Evolutionary conservation across 2,329 filamentous ascomycete genomes (phyloP).

Genomic region (Aureobasidium namibiae): DNA sequence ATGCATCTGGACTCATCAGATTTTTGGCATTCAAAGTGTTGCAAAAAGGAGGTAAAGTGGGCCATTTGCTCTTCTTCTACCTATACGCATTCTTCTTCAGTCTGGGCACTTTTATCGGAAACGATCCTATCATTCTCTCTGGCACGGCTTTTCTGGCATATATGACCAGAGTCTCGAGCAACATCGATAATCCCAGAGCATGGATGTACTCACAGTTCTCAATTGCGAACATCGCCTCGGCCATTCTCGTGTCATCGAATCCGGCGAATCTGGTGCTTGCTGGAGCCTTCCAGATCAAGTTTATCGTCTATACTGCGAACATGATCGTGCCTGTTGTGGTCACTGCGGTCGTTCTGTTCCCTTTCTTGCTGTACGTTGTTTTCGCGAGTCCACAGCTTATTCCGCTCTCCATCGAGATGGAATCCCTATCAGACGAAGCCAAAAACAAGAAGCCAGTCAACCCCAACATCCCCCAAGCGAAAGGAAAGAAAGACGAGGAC

Average conservation of each 20-base stretch:
- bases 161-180: slow-evolving; percentile 67
- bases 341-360: slow-evolving; percentile 61
- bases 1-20: slow-evolving; percentile 64
- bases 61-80: slow-evolving; percentile 62
- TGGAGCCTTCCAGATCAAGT: slow-evolving; percentile 63
- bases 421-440: slow-evolving; percentile 54
- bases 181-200: slow-evolving; percentile 61
- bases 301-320: slow-evolving; percentile 67
- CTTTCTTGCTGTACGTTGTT: slow-evolving; percentile 60
- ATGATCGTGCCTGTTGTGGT: slow-evolving; percentile 64
- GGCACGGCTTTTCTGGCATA: slow-evolving; percentile 69
- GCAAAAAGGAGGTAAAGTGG: slow-evolving; percentile 57
- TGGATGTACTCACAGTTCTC: slow-evolving; percentile 69
- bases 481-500: slow-evolving; percentile 47
- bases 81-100: slow-evolving; percentile 65
- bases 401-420: slow-evolving; percentile 58
- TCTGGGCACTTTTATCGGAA: slow-evolving; percentile 61
- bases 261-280: slow-evolving; percentile 69
- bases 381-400: slow-evolving; percentile 58
- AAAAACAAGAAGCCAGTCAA: slow-evolving; percentile 54
- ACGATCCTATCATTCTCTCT: slow-evolving; percentile 67
- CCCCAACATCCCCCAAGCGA: slow-evolving; percentile 61
- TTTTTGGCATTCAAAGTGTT: slow-evolving; percentile 64
- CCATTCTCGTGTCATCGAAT: slow-evolving; percentile 69
- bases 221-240: slow-evolving; percentile 64